Conservation (phyloP, 352 stramenopile genomes). For the Pythium periplocum region DNA sequence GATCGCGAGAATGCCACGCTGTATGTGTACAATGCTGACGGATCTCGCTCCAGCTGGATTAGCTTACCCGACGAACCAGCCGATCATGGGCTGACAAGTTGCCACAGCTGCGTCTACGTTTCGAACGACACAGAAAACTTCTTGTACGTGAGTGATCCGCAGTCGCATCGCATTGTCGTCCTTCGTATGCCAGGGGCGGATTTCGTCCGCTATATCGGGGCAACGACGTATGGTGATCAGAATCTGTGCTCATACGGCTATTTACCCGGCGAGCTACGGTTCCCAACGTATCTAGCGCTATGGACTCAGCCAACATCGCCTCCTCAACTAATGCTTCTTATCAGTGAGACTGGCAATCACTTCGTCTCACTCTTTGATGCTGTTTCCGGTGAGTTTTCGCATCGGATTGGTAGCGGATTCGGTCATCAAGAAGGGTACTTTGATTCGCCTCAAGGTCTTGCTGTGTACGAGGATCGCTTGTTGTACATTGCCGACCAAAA, state of each 20-base stretch:
- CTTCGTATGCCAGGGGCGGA: slow-evolving; percentile 21
- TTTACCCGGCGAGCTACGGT: slow-evolving; percentile 41
- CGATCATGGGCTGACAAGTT: neutral
- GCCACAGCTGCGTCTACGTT: neutral
- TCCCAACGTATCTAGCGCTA: slow-evolving; percentile 36
- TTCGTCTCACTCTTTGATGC: slow-evolving; percentile 50
- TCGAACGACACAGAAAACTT: no score
- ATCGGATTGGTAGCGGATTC: slow-evolving; percentile 46
- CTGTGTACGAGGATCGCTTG: slow-evolving; percentile 30
- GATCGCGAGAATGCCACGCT: slow-evolving; percentile 51
- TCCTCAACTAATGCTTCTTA: slow-evolving; percentile 16
- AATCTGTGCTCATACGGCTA: slow-evolving; percentile 39
- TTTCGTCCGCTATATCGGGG: slow-evolving; percentile 42
- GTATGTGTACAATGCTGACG: slow-evolving; percentile 45
- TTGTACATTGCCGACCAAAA: slow-evolving; percentile 59
- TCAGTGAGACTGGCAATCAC: slow-evolving; percentile 66
- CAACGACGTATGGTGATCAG: slow-evolving; percentile 52
- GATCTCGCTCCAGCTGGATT: slow-evolving; percentile 38
- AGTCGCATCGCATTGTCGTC: slow-evolving; percentile 46
- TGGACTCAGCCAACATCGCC: neutral
- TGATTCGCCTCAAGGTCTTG: slow-evolving; percentile 50
- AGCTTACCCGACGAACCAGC: slow-evolving; percentile 13
- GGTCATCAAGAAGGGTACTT: slow-evolving; percentile 44
- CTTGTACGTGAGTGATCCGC: slow-evolving; percentile 43
- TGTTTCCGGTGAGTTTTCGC: slow-evolving; percentile 20